Conservation (phyloP, 2,329 filamentous ascomycete species). For the Sphaerulina musiva region DNA sequence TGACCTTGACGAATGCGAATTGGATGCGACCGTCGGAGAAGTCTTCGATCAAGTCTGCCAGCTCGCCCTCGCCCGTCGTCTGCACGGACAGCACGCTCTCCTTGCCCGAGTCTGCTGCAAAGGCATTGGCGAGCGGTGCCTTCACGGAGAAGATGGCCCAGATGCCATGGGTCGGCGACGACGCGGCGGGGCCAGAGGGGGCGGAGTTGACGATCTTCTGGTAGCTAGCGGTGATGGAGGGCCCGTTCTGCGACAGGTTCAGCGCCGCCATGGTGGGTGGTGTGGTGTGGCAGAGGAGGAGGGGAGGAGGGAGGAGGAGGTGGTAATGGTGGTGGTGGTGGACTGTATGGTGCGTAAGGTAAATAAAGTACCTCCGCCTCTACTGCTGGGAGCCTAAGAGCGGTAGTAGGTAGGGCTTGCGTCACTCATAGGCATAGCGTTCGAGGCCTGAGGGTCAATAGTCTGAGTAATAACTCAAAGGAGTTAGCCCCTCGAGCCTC, state of each 20-base stretch:
- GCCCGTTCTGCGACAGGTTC: slow-evolving; percentile 49
- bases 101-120: slow-evolving; percentile 77
- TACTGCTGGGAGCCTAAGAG: no score
- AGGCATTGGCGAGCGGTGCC: slow-evolving; percentile 84
- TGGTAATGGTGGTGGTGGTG: not conserved
- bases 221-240: slow-evolving; percentile 53
- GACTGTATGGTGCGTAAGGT: no score
- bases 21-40: slow-evolving; percentile 96
- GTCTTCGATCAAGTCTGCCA: slow-evolving; percentile 84
- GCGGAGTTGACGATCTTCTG: slow-evolving; percentile 59
- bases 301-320: not conserved
- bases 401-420: no score
- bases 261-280: slow-evolving; percentile 62
- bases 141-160: slow-evolving; percentile 95
- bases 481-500: no score
- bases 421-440: no score
- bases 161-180: slow-evolving; percentile 76
- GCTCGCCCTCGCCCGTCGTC: slow-evolving; percentile 84
- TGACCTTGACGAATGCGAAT: slow-evolving; percentile 94
- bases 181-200: slow-evolving; percentile 51
- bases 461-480: no score
- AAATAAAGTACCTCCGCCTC: no score
- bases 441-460: no score
- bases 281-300: not conserved
- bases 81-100: slow-evolving; percentile 96